phyloP scores from a whole-genome alignment of 1,139 yeast genomes.

The Hansenula lynferdii region DNA sequence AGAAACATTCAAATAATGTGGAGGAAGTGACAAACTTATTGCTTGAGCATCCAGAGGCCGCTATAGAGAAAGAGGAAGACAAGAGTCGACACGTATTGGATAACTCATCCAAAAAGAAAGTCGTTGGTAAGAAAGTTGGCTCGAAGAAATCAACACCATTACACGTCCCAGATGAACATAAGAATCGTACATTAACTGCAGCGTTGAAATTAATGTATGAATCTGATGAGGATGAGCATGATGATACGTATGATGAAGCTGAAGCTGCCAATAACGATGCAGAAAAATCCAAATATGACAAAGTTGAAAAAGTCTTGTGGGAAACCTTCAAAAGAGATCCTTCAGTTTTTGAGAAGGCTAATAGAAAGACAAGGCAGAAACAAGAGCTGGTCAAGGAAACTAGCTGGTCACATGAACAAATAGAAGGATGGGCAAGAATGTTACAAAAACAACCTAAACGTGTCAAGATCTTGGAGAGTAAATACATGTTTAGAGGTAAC shows the following conservation, averaged over 20 bases:
- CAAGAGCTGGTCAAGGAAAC: constrained; percentile 46
- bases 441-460: constrained; percentile 59
- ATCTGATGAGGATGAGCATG: constrained; percentile 72
- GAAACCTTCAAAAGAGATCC: constrained; percentile 50
- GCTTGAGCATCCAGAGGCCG: constrained; percentile 53
- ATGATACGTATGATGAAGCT: constrained; percentile 79
- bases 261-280: constrained; percentile 32
- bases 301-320: constrained; percentile 53
- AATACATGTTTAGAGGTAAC: constrained; percentile 38
- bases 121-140: constrained; percentile 15
- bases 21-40: constrained; percentile 56
- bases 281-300: constrained; percentile 20
- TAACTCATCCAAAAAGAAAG: constrained; percentile 7
- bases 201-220: constrained; percentile 64
- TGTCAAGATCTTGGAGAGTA: constrained; percentile 57
- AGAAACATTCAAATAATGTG: constrained; percentile 43
- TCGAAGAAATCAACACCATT: constrained; percentile 15
- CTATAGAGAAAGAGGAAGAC: constrained; percentile 18
- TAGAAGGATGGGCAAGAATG: constrained; percentile 91
- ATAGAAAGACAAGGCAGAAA: constrained; percentile 50
- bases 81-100: constrained; percentile 3
- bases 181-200: constrained; percentile 53
- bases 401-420: constrained; percentile 82
- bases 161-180: constrained; percentile 40
- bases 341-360: constrained; percentile 40